Conservation (phyloP, 2,329 filamentous ascomycete species). For the Stylonectria norvegica region DNA sequence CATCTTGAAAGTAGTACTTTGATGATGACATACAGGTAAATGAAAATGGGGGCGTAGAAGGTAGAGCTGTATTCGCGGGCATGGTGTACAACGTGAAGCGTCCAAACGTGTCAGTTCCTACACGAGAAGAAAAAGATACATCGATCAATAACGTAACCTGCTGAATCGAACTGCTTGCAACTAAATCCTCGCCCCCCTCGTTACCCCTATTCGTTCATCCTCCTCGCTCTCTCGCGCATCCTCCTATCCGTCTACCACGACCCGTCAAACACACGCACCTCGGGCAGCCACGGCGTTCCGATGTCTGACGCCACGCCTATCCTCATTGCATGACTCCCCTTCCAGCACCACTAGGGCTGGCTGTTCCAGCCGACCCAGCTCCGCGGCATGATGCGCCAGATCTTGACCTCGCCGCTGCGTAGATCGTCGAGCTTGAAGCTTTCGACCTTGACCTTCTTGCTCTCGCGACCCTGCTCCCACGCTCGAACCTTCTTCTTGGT, state of each 20-base stretch:
- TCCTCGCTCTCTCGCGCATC: constrained; percentile 5
- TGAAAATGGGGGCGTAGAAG: too few relatives aligned
- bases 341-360: constrained; percentile 48
- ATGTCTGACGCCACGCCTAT: constrained; percentile 12
- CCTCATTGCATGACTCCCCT: constrained; percentile 9
- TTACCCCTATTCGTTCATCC: too few relatives aligned
- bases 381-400: constrained; percentile 92
- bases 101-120: too few relatives aligned
- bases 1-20: too few relatives aligned
- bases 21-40: too few relatives aligned
- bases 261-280: constrained; percentile 14
- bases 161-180: constrained; percentile 30
- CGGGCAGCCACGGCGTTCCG: constrained; percentile 11
- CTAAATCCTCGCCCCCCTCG: constrained; percentile 19
- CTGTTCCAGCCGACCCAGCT: constrained; percentile 89
- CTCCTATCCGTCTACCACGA: constrained; percentile 2
- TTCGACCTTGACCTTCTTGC: constrained; percentile 88
- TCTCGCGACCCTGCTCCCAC: constrained; percentile 94
- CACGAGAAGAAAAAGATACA: constrained; percentile 18
- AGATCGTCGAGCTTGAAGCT: constrained; percentile 92
- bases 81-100: too few relatives aligned
- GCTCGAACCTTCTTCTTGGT: constrained; percentile 96
- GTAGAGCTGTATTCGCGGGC: too few relatives aligned
- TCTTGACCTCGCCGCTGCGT: constrained; percentile 89
- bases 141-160: constrained; percentile 30